These are phyloP conservation scores for Mortierella sp. DNA, from an alignment of 371 early-diverging fungal genomes.

Conservation along the genomic window DNA sequence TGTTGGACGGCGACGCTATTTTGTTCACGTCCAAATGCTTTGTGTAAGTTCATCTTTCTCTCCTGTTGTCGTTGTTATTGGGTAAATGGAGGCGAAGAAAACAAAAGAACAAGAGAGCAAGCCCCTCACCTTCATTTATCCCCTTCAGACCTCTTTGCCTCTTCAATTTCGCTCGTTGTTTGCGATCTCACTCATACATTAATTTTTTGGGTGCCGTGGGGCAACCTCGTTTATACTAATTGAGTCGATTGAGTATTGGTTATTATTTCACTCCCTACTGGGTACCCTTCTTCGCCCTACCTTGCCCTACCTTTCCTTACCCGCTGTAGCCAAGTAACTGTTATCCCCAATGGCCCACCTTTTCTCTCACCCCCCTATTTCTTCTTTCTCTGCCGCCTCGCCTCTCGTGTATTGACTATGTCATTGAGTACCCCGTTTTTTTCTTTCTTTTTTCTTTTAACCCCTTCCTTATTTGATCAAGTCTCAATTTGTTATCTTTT, in stretches of 20 bases:
- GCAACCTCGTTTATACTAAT: too few relatives aligned
- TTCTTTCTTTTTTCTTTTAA: not conserved
- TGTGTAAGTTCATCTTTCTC: constrained; percentile 13
- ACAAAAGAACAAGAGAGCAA: not conserved
- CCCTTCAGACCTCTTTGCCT: not conserved
- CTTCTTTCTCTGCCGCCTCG: not conserved
- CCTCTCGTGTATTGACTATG: not conserved
- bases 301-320: not conserved
- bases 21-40: constrained; percentile 38
- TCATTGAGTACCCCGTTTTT: not conserved
- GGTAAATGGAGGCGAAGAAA: not conserved
- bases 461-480: not conserved
- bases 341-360: not conserved
- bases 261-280: not conserved
- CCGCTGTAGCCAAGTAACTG: not conserved
- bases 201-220: too few relatives aligned
- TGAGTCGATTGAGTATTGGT: not conserved
- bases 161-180: too few relatives aligned
- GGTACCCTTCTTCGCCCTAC: not conserved
- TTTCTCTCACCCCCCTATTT: not conserved
- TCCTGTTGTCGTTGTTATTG: not conserved
- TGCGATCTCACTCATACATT: too few relatives aligned
- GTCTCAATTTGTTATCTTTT: not conserved
- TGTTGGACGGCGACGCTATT: constrained; percentile 4
- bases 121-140: not conserved